These are phyloP conservation scores for Chondrostereum purpureum DNA, from an alignment of 1,284 basidiomycete species.

Conservation along the genomic window DNA sequence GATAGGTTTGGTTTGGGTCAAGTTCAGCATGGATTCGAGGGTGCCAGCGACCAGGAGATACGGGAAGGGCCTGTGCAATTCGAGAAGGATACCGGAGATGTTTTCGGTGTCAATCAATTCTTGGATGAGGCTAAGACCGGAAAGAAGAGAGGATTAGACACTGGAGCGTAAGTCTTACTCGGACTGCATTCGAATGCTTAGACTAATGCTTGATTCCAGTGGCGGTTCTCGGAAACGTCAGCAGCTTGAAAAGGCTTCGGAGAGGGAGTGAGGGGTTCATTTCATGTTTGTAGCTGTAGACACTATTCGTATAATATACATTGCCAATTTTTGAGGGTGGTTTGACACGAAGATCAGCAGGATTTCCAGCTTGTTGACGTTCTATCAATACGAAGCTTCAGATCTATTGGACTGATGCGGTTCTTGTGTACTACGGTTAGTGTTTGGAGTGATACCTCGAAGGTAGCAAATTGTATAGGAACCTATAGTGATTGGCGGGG, in stretches of 20 bases:
- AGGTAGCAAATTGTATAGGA: neutral
- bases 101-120: constrained; percentile 98
- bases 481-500: no score
- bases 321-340: neutral
- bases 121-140: constrained; percentile 95
- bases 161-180: constrained; percentile 50
- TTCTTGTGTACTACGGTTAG: neutral
- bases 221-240: constrained; percentile 64
- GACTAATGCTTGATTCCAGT: constrained; percentile 26
- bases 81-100: constrained; percentile 94
- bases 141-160: constrained; percentile 83
- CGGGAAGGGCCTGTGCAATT: constrained; percentile 97
- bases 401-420: neutral
- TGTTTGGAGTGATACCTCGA: no score
- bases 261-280: constrained; percentile 37
- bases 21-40: constrained; percentile 83
- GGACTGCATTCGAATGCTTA: constrained; percentile 11
- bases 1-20: constrained; percentile 94
- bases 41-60: constrained; percentile 75
- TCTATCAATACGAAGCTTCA: no score
- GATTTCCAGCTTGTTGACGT: no score
- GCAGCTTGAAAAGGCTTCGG: constrained; percentile 62
- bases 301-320: neutral
- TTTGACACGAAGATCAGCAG: no score
- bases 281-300: constrained; percentile 4